Base-by-base conservation (phyloP, 495 filamentous ascomycete genomes). In the Daldinia caldariorum region DNA sequence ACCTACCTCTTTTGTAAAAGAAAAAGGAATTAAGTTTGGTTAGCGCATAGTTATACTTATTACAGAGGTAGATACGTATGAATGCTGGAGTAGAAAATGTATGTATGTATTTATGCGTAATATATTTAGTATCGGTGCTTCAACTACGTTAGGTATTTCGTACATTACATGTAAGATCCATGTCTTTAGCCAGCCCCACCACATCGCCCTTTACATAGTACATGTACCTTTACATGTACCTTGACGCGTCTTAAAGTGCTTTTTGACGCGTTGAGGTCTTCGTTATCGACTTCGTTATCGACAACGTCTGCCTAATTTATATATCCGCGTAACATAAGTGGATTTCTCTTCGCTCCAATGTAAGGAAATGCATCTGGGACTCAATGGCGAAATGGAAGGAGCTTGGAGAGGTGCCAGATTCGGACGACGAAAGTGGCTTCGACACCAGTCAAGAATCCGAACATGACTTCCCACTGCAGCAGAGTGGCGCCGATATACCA, bases 361-460 rank as follows among this genome's bases (percentile, higher is more conserved):
- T 58, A 65, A 38, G 54, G 75, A 73, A 68, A 77, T 77, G 75
- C 70, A 45, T 73, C 47, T 55, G 37, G 63, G 64, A 12, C 60
- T 53, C 66, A 70, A 87, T 87, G 85, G 84, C 75, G 70, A 79
- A 78, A 73, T 88, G 85, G 85, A 86, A 83, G 80, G 82, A 85
- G 80, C 77, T 82, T 75, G 85, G 85, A 72, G 84, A 83, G 76
- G 84, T 88, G 57, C 84, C 84, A 66, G 85, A 86, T 72, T 87
- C 85, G 78, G 85, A 88, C 71, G 85, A 87, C 65, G 82, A 84
- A 73, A 78, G 82, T 50, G 74, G 65, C 34, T 79, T 79, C 69
- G 84, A 84, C 59, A 80, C 61, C 7, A 72, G 79, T 51, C 66
- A 74, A 50, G 79, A 83, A 61, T 76, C 67, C 16, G 74, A 78